These are phyloP conservation scores for Oenanthe javanica DNA, from an alignment of 140 eudicot species.

Conservation along the genomic window DNA sequence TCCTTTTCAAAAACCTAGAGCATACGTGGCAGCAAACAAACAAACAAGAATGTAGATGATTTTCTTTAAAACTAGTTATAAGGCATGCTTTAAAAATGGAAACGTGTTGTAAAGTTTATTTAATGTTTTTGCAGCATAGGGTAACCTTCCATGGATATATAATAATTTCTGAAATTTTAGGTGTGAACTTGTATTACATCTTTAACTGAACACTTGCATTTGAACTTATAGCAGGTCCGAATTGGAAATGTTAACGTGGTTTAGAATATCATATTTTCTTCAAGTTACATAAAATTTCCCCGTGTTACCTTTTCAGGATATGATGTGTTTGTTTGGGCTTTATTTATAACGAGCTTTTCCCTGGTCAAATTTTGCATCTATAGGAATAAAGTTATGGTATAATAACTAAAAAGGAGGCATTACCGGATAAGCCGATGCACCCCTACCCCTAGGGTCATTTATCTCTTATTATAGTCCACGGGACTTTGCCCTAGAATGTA, in stretches of 20 bases:
- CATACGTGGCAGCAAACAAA: neutral
- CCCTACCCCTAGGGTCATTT: neutral
- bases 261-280: neutral
- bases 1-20: neutral
- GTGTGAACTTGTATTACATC: neutral
- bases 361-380: neutral
- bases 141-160: neutral
- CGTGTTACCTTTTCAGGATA: neutral
- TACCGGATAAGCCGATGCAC: neutral
- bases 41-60: neutral
- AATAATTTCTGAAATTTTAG: neutral
- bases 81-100: neutral
- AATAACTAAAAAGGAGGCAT: neutral
- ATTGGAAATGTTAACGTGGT: neutral
- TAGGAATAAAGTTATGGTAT: neutral
- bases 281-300: neutral
- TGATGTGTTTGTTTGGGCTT: neutral
- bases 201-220: neutral
- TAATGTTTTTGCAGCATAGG: neutral
- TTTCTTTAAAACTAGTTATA: neutral
- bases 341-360: neutral
- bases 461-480: neutral
- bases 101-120: neutral
- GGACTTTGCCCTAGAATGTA: neutral
- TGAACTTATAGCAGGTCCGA: neutral